Evolutionary conservation across 495 filamentous ascomycete genomes (phyloP).

Genomic region (Amphirosellinia nigrospora): DNA sequence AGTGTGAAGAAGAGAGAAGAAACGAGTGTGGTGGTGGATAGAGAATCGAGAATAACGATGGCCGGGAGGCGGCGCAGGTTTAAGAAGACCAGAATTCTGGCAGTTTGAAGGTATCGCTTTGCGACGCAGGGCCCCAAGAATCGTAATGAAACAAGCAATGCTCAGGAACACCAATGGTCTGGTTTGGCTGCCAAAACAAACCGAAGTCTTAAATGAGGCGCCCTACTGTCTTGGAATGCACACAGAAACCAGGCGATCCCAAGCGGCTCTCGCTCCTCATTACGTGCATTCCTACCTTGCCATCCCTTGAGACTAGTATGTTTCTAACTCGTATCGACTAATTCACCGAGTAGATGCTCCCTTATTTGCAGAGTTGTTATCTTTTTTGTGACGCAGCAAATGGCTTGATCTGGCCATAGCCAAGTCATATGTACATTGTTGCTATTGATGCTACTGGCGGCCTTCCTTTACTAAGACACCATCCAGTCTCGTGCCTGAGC

Average conservation of each 20-base stretch:
- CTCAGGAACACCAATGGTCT: slow-evolving; percentile 31
- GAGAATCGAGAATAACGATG: background rate
- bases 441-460: slow-evolving; percentile 26
- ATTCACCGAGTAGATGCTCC: slow-evolving; percentile 26
- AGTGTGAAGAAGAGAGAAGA: slow-evolving; percentile 16
- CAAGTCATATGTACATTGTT: slow-evolving; percentile 38
- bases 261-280: slow-evolving; percentile 12
- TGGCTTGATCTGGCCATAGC: slow-evolving; percentile 21
- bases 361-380: slow-evolving; percentile 37
- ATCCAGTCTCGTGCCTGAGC: slow-evolving; percentile 8
- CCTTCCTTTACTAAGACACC: background rate
- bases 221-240: slow-evolving; percentile 41
- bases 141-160: slow-evolving; percentile 41
- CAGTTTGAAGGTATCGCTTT: slow-evolving; percentile 29
- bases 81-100: slow-evolving; percentile 31
- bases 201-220: slow-evolving; percentile 28
- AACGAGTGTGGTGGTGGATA: slow-evolving; percentile 18
- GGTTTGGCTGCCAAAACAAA: slow-evolving; percentile 32
- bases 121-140: slow-evolving; percentile 19
- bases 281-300: slow-evolving; percentile 27
- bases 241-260: too few species aligned
- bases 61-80: slow-evolving; percentile 23
- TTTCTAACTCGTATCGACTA: slow-evolving; percentile 22
- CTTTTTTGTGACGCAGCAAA: slow-evolving; percentile 28
- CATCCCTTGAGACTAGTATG: slow-evolving; percentile 27